Evolutionary conservation across 2,329 filamentous ascomycete species (phyloP), one percentile per base, ranked within the genome.

Genomic region (Parastagonospora avenae): DNA sequence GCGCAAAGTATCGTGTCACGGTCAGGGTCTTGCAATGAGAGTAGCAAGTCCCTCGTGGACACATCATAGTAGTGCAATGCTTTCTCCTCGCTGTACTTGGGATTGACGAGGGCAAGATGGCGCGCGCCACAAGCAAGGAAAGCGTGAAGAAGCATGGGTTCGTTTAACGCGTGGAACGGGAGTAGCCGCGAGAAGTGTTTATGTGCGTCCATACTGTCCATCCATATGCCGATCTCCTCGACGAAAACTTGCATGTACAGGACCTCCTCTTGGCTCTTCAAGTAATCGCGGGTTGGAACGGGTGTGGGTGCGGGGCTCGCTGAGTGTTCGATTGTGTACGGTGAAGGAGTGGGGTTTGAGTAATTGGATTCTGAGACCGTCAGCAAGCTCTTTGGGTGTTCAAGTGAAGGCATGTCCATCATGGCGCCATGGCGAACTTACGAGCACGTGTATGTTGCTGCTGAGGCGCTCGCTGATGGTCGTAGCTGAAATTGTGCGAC

Each of bases 211-310:
- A 97, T 86, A 36, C 87, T 90, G 74, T 97, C 93, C 90, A 97
- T 96, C 91, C 93, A 97, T 2, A 91, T 75, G 1, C 89, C 92
- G 2, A 97, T 90, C 59, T 96, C 89, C 66, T 95, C 89, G 6
- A 95, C 88, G 70, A 96, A 97, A 0, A 92, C 87, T 71, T 96
- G 91, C 88, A 97, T 91, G 68, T 92, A 92, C n/a, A 88, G 77
- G 0, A 94, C 83, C 69, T 96, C 91, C 50, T 96, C 90, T 8
- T 86, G 83, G 3, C 84, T 85, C 57, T 84, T 86, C 39, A 96
- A 80, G 60, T 85, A 90, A 44, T 89, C 83, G 32, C 84, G 77
- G 28, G 75, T 74, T 71, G 60, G 47, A 57, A 55, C 42, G 24
- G 54, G 64, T 28, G 46, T 39, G 24, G 54, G 64, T 28, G 46